phyloP scores from a whole-genome alignment of 192 early-diverging fungal species.

The Coemansia sp. region DNA sequence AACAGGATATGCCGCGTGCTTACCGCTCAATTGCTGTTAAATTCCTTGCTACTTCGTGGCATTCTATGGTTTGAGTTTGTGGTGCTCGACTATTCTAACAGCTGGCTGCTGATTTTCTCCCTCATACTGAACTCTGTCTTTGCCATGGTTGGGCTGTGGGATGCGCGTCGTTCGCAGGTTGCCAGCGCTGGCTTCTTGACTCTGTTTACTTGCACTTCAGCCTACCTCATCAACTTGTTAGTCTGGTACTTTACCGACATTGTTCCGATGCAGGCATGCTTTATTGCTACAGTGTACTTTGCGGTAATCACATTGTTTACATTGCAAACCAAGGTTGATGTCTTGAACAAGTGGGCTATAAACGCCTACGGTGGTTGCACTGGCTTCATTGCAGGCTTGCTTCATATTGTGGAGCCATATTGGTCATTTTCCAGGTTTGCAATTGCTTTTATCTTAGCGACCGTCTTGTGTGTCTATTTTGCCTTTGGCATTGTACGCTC shows the following conservation, averaged over 20 bases:
- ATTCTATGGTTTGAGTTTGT: conserved; percentile 9
- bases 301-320: background rate
- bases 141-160: background rate
- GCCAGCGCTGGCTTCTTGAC: background rate
- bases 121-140: conserved; percentile 5
- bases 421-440: background rate
- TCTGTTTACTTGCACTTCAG: conserved; percentile 2
- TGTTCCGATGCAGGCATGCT: conserved; percentile 3
- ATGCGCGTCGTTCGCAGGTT: background rate
- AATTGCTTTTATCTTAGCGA: background rate
- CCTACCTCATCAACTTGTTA: background rate
- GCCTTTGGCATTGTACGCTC: conserved; percentile 4
- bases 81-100: background rate
- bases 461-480: background rate
- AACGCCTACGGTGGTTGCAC: background rate
- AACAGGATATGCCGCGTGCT: background rate
- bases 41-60: background rate
- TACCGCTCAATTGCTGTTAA: background rate
- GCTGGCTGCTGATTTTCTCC: conserved; percentile 10
- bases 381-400: background rate
- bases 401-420: background rate
- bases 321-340: background rate
- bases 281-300: background rate
- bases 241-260: conserved; percentile 5
- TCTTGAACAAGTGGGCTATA: background rate